Evolutionary conservation across 352 stramenopile genomes (phyloP).

Genomic region (Pythium dissimile): DNA sequence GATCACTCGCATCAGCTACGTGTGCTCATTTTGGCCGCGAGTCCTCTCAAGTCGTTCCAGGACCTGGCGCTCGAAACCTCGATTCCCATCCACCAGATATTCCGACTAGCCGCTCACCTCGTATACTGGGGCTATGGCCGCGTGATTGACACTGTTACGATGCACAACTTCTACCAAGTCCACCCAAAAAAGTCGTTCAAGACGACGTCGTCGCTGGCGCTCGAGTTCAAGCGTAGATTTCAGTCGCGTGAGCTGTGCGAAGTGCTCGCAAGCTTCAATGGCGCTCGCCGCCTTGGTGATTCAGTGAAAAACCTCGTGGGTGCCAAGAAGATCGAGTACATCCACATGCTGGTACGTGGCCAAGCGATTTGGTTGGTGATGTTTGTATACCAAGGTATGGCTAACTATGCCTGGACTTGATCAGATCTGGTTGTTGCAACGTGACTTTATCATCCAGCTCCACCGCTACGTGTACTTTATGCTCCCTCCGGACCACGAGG

Average conservation of each 20-base stretch:
- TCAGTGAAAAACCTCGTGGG: conserved; percentile 72
- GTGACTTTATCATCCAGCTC: conserved; percentile 79
- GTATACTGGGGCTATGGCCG: conserved; percentile 81
- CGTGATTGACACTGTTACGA: conserved; percentile 79
- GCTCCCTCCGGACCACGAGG: conserved; percentile 67
- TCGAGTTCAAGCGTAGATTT: conserved; percentile 79
- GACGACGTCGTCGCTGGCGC: conserved; percentile 39
- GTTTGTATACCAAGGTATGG: not conserved
- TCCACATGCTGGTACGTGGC: conserved; percentile 70
- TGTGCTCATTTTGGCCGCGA: conserved; percentile 65
- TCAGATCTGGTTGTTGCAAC: conserved; percentile 81
- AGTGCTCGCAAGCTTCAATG: conserved; percentile 69
- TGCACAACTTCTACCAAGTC: conserved; percentile 88
- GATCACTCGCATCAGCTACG: conserved; percentile 79
- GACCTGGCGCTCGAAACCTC: conserved; percentile 76
- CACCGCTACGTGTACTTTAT: conserved; percentile 88
- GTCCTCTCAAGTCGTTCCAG: conserved; percentile 84
- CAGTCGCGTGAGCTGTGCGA: conserved; percentile 64
- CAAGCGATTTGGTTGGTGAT: not conserved
- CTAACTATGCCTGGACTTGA: no score
- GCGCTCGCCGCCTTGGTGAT: conserved; percentile 65
- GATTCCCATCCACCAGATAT: conserved; percentile 78
- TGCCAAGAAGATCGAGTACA: conserved; percentile 78
- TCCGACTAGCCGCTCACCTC: conserved; percentile 77
- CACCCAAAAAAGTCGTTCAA: conserved; percentile 51